Percentiles rank a stretch among this genome's conserved stretches.
Evolutionary conservation across 768 basidiomycete genomes (phyloP).

Genomic region (Hortiboletus campestris): DNA sequence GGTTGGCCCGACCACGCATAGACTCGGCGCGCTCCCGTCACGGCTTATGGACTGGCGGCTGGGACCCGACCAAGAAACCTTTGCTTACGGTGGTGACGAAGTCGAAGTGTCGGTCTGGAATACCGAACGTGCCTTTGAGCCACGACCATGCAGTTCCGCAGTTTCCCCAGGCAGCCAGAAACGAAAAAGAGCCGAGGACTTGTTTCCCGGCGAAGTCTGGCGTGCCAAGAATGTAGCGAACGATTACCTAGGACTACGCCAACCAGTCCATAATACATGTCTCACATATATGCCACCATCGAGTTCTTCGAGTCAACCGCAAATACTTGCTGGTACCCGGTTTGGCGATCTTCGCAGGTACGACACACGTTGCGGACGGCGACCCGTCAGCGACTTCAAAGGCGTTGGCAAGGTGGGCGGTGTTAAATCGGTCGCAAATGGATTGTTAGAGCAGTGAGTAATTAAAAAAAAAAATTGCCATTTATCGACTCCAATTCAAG

Average conservation of each 20-base stretch:
- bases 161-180: conserved; percentile 30
- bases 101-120: conserved; percentile 84
- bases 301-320: conserved; percentile 35
- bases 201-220: conserved; percentile 79
- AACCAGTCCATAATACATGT: conserved; percentile 73
- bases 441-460: conserved; percentile 63
- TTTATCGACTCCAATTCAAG: conserved; percentile 34
- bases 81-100: conserved; percentile 85
- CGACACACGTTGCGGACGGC: conserved; percentile 66
- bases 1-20: conserved; percentile 17
- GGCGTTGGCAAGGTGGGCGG: conserved; percentile 59
- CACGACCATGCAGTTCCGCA: conserved; percentile 17
- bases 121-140: conserved; percentile 53
- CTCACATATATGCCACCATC: conserved; percentile 55
- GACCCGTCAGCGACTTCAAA: conserved; percentile 69
- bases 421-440: conserved; percentile 55
- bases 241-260: conserved; percentile 70
- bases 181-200: conserved; percentile 56
- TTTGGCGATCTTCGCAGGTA: conserved; percentile 74
- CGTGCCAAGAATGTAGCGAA: conserved; percentile 84
- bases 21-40: conserved; percentile 54
- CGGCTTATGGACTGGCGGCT: conserved; percentile 69
- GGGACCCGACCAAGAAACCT: conserved; percentile 48
- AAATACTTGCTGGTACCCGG: conserved; percentile 70
- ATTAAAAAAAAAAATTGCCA: not conserved